Conservation (phyloP, 495 filamentous ascomycete genomes). For the Xylaria venustula region DNA sequence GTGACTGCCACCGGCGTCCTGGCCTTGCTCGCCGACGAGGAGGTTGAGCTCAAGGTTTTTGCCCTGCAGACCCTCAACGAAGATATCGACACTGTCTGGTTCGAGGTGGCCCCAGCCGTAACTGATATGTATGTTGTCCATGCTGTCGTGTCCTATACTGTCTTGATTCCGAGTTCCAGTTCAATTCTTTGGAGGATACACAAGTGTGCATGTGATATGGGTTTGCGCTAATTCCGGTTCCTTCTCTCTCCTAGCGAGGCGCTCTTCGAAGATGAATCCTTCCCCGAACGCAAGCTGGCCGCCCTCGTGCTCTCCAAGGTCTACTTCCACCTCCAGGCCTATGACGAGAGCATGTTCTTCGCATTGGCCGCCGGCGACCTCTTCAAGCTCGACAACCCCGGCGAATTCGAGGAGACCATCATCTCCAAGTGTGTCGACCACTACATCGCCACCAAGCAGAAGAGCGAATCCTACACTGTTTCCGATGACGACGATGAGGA, state of each 20-base stretch:
- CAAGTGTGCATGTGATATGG: background rate
- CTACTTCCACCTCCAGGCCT: slow-evolving; percentile 97
- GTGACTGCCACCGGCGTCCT: slow-evolving; percentile 92
- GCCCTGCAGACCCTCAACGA: slow-evolving; percentile 92
- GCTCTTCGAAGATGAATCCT: slow-evolving; percentile 92
- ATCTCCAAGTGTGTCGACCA: slow-evolving; percentile 98
- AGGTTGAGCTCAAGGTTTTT: slow-evolving; percentile 87
- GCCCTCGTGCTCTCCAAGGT: slow-evolving; percentile 95
- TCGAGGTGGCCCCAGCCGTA: slow-evolving; percentile 88
- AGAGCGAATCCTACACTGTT: slow-evolving; percentile 58
- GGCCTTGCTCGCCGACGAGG: slow-evolving; percentile 92
- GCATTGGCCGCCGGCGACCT: slow-evolving; percentile 92
- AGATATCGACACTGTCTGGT: slow-evolving; percentile 94
- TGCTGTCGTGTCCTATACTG: background rate
- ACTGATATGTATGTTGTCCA: slow-evolving; percentile 76
- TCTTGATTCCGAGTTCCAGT: background rate
- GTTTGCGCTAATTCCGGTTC: slow-evolving; percentile 15
- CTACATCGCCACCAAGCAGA: slow-evolving; percentile 79
- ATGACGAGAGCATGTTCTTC: slow-evolving; percentile 99
- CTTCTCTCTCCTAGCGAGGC: slow-evolving; percentile 67
- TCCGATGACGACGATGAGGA: slow-evolving; percentile 41
- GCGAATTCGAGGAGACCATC: slow-evolving; percentile 99
- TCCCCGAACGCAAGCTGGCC: slow-evolving; percentile 90
- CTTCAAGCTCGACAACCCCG: slow-evolving; percentile 85
- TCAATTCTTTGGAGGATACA: background rate